Base-by-base conservation (phyloP, 768 basidiomycete genomes). In the Pholiota conissans region DNA sequence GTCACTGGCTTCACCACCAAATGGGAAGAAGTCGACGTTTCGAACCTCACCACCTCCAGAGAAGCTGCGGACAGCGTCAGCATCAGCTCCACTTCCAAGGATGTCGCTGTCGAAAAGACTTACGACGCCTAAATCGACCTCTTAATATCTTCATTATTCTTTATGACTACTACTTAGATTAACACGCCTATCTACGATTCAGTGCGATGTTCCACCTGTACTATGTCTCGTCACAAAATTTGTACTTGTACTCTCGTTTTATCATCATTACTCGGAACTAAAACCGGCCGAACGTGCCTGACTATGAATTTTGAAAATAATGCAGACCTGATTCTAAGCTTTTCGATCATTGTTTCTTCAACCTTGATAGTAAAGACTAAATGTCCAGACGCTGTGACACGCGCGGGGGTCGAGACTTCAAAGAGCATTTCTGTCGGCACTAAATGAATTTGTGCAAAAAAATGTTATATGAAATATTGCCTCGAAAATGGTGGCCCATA, bases 1-100 rank as follows among this genome's bases (percentile, higher is more conserved):
- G 80, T 83, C 2, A 76, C 74, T 9, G 87, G 85, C 8, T 67
- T 73, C 42, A 73, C 73, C 28, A 59, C 68, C 27, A 69, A 60
- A 37, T 89, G 88, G 64, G 67, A 80, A 53, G 86, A 89, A 68
- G 62, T 83, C 7, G 87, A 90, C 60, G 74, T 81, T n/a, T 79
- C 80, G 5, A 65, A 64, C 34, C 66, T 52, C 45, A 20, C n/a
- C 29, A 22, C 18, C 10, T 24, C 20, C 27, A 39, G 34, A 20
- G 40, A 39, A 26, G 28, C 14, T 26, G 20, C 29, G 6, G 40
- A 20, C 10, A 34, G 9, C 53, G 39, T 13, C 6, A 45, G 42
- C 22, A 45, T 45, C 42, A 45, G 42, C 42, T 45, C 42, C 9
- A 45, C 42, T 26, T 45, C 42, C 22, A 45, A 45, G 22, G 49